A percentile compares a stretch with the other conserved stretches of the same genome.
phyloP scores from a whole-genome alignment of 805 yeast genomes.

The Saturnispora zaruensis region DNA sequence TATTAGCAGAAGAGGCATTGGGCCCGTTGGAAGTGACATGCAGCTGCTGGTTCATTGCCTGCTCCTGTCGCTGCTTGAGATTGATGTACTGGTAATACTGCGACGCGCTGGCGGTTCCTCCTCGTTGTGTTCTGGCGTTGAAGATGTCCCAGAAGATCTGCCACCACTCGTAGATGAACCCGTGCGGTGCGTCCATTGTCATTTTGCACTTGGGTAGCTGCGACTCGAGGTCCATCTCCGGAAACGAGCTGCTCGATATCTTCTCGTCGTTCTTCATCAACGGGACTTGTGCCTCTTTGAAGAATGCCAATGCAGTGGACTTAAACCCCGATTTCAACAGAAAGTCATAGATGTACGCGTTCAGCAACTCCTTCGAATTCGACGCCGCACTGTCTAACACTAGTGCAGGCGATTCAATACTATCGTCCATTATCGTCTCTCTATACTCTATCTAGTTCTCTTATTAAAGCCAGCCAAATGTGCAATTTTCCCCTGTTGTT shows the following conservation, averaged over 20 bases:
- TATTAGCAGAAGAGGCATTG: background rate
- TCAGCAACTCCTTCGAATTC: conserved; percentile 51
- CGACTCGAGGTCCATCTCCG: background rate
- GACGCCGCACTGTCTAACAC: conserved; percentile 39
- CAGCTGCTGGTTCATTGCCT: conserved; percentile 13
- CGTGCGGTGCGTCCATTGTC: conserved; percentile 76
- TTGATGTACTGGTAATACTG: conserved; percentile 62
- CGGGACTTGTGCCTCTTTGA: conserved; percentile 68
- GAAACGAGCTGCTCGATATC: background rate
- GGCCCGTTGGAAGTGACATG: background rate
- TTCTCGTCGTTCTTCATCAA: conserved; percentile 28
- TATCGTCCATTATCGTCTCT: conserved; percentile 1
- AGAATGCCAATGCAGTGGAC: conserved; percentile 66
- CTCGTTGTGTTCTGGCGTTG: conserved; percentile 66
- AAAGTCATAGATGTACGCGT: conserved; percentile 84
- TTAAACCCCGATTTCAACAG: conserved; percentile 63
- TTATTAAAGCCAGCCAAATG: background rate
- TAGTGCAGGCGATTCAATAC: conserved; percentile 15
- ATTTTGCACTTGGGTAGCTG: conserved; percentile 44
- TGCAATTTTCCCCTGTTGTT: background rate
- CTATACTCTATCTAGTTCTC: background rate
- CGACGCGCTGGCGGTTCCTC: conserved; percentile 53
- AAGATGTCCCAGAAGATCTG: conserved; percentile 90
- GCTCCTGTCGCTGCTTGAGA: conserved; percentile 50
- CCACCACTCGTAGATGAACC: conserved; percentile 93